A percentile compares a stretch with the other conserved stretches of the same genome.
Evolutionary conservation across 805 yeast genomes (phyloP).

Genomic region (Candida corydali): DNA sequence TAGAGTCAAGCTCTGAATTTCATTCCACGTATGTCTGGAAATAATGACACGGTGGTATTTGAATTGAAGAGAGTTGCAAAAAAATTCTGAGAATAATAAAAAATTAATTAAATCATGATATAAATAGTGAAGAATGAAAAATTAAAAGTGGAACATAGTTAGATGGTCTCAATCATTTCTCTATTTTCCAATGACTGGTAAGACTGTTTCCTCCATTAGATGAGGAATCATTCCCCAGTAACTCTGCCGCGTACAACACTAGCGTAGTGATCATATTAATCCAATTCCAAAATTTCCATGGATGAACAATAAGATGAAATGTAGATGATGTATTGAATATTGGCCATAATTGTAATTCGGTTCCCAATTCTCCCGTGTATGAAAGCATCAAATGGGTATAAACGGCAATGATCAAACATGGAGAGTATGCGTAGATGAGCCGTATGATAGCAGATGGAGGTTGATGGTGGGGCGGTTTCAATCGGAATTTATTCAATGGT

Average conservation of each 20-base stretch:
- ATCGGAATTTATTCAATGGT: constrained; percentile 11
- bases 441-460: constrained; percentile 23
- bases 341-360: constrained; percentile 58
- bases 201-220: constrained; percentile 29
- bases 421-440: constrained; percentile 81
- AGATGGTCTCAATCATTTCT: constrained; percentile 8
- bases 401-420: constrained; percentile 90
- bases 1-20: constrained; percentile 89
- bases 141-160: background rate
- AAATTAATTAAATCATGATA: constrained; percentile 2
- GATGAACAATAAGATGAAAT: constrained; percentile 41
- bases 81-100: constrained; percentile 28
- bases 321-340: constrained; percentile 45
- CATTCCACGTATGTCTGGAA: constrained; percentile 40
- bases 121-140: background rate
- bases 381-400: constrained; percentile 92
- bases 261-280: constrained; percentile 79
- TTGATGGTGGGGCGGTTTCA: constrained; percentile 16
- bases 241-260: constrained; percentile 74
- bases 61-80: constrained; percentile 70
- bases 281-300: constrained; percentile 99
- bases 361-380: constrained; percentile 71
- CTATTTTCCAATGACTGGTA: constrained; percentile 43
- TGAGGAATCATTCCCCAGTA: constrained; percentile 40
- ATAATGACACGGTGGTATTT: constrained; percentile 37